Percentiles rank a stretch among this genome's conserved stretches.
These are phyloP conservation scores for Coprinellus aureogranulatus DNA, from an alignment of 768 basidiomycete species.

Conservation along the genomic window DNA sequence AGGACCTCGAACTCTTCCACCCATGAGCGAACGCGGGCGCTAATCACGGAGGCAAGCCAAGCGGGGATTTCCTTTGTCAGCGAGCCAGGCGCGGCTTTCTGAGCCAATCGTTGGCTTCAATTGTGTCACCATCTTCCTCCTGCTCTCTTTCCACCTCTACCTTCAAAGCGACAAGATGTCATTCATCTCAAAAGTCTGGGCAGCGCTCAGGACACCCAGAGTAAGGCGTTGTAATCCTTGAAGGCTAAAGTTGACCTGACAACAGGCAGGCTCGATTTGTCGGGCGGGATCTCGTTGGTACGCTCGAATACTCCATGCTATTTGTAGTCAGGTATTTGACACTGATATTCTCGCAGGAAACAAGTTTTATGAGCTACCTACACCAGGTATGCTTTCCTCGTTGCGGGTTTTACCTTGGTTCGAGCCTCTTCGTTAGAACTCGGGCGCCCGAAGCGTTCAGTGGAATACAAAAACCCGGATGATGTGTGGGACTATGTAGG, in stretches of 20 bases:
- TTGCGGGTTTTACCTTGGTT: not conserved
- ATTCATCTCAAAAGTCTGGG: constrained; percentile 36
- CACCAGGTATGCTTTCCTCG: not conserved
- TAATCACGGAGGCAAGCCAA: too few relatives aligned
- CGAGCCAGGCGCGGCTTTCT: too few relatives aligned
- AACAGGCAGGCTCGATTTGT: constrained; percentile 45
- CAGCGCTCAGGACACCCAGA: constrained; percentile 36
- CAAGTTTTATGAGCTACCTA: constrained; percentile 51
- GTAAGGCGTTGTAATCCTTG: constrained; percentile 28
- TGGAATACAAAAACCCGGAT: constrained; percentile 53
- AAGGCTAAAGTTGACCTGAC: constrained; percentile 1
- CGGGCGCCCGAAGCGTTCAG: constrained; percentile 55
- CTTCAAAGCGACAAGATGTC: constrained; percentile 26
- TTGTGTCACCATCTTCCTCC: not conserved
- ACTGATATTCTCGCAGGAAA: constrained; percentile 44
- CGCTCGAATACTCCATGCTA: not conserved
- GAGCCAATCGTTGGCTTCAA: not conserved
- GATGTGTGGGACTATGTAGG: constrained; percentile 66
- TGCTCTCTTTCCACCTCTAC: not conserved
- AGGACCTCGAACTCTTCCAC: too few relatives aligned
- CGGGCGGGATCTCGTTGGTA: constrained; percentile 64
- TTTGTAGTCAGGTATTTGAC: constrained; percentile 2
- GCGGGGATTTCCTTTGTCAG: too few relatives aligned
- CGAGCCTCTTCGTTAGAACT: constrained; percentile 19
- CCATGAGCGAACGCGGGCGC: too few relatives aligned